Conservation (phyloP, 2,329 filamentous ascomycete species). For the Aspergillaceae sp. region DNA sequence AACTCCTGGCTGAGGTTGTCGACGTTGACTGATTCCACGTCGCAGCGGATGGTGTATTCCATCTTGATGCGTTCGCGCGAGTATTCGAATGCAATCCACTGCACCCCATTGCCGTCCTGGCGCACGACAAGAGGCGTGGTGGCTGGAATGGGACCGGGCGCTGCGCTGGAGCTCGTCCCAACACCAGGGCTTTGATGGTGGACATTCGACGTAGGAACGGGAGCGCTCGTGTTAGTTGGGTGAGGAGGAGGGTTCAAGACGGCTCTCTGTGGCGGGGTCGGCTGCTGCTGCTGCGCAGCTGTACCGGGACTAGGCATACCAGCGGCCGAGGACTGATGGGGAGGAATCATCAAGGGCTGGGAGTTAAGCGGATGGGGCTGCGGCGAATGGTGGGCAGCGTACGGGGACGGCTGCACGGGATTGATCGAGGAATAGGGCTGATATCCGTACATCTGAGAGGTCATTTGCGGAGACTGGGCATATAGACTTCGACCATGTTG, state of each 20-base stretch:
- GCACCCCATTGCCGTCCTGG: slow-evolving; percentile 91
- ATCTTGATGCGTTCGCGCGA: slow-evolving; percentile 96
- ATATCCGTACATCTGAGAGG: slow-evolving; percentile 77
- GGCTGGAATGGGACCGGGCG: slow-evolving; percentile 90
- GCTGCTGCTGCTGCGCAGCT: slow-evolving; percentile 34
- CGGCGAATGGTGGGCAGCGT: slow-evolving; percentile 47
- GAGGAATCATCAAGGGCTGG: slow-evolving; percentile 46
- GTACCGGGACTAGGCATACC: slow-evolving; percentile 47
- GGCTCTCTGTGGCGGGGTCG: slow-evolving; percentile 25
- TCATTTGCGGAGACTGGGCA: slow-evolving; percentile 69
- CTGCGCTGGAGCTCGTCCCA: slow-evolving; percentile 77
- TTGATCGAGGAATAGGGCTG: slow-evolving; percentile 47
- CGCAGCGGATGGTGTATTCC: slow-evolving; percentile 97
- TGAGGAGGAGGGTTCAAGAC: slow-evolving; percentile 35
- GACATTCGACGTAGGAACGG: slow-evolving; percentile 31
- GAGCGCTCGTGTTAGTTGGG: slow-evolving; percentile 47
- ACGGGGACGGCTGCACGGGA: slow-evolving; percentile 48
- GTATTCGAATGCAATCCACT: slow-evolving; percentile 99
- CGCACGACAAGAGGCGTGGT: slow-evolving; percentile 90
- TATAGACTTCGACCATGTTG: slow-evolving; percentile 78
- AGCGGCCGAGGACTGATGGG: slow-evolving; percentile 27
- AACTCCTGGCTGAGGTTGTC: slow-evolving; percentile 79
- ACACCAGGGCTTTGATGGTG: slow-evolving; percentile 32
- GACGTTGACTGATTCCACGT: slow-evolving; percentile 92
- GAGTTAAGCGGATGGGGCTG: slow-evolving; percentile 50